Evolutionary conservation across 148 eudicot genomes (phyloP), one percentile per base, ranked within the genome.

Genomic region (Silene conica): DNA sequence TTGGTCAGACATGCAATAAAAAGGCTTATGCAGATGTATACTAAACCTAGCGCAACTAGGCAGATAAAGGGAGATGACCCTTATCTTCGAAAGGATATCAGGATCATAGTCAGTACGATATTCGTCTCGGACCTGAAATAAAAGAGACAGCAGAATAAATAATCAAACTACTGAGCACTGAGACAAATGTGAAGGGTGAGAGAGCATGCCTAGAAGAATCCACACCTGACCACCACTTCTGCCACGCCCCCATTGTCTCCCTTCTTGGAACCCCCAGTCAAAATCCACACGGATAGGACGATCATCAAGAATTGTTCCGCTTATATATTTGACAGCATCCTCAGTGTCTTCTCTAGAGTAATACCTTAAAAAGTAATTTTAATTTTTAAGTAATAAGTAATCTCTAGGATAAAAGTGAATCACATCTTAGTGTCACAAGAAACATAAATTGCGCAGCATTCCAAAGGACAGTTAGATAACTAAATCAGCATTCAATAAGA

Each of bases 231-330:
- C 98, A 81, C 98, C 98, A 88, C 97, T 94, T 72, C 96, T 86
- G 64, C 98, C 98, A 80, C 97, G 97, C 13, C 98, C 98, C 98
- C 98, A 94, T 75, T 94, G 98, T 74, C 96, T 87, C 58, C 98
- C 98, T 71, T 94, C 98, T 83, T 91, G 96, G 80, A 94, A 94
- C 60, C 97, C 98, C 98, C 98, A 94, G 83, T 91, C 98, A 78
- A 94, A 94, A 85, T 94, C 97, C 50, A 85, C 98, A 80, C 98
- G 97, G 79, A 94, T 91, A 67, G 97, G 96, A 71, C 98, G 95
- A 81, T 94, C 98, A 78, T 94, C 98, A 26, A 94, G 98, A 82
- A 94, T 89, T 8, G 98, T 94, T 77, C 98, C 97, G 77, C 98
- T 94, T 34, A 91, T 85, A 71, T 88, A 91, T 82, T 94, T 94